Evolutionary conservation across 2,329 filamentous ascomycete species (phyloP).

Genomic region (Verticillium zaregamsianum): DNA sequence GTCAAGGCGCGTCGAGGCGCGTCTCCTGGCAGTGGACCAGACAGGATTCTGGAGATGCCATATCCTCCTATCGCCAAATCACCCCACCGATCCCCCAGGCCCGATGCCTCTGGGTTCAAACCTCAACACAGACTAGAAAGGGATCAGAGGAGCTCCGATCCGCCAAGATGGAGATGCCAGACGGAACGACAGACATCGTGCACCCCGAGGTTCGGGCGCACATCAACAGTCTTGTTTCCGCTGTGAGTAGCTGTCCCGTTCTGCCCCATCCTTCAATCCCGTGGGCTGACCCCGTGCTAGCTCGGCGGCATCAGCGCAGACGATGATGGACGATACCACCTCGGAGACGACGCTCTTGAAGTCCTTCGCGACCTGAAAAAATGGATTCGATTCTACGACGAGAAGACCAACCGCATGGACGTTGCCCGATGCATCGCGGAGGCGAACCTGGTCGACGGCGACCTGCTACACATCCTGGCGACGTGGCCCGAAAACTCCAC

Average conservation of each 20-base stretch:
- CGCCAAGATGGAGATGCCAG: constrained; percentile 49
- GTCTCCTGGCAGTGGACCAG: not conserved
- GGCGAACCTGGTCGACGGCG: constrained; percentile 85
- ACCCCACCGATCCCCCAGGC: not conserved
- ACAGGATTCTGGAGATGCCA: not conserved
- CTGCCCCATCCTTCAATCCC: constrained; percentile 1
- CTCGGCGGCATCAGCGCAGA: constrained; percentile 79
- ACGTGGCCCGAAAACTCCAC: constrained; percentile 71
- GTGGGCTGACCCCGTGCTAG: constrained; percentile 39
- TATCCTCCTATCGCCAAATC: constrained; percentile 1
- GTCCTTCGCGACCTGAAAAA: constrained; percentile 89
- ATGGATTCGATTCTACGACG: constrained; percentile 94
- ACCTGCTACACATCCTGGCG: constrained; percentile 84
- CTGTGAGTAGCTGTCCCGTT: constrained; percentile 53
- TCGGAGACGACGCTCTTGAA: constrained; percentile 89
- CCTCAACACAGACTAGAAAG: not conserved
- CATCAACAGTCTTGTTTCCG: constrained; percentile 89
- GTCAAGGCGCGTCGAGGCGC: constrained; percentile 8
- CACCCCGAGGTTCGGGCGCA: constrained; percentile 92
- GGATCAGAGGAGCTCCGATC: not conserved
- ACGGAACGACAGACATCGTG: constrained; percentile 57
- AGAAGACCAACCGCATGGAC: constrained; percentile 89
- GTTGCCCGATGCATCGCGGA: constrained; percentile 90
- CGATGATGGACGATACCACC: constrained; percentile 76
- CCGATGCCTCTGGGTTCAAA: not conserved